Evolutionary conservation across 176 grass and related monocot species (phyloP), one percentile per base, ranked within the genome.

Genomic region (Avena atlantica): DNA sequence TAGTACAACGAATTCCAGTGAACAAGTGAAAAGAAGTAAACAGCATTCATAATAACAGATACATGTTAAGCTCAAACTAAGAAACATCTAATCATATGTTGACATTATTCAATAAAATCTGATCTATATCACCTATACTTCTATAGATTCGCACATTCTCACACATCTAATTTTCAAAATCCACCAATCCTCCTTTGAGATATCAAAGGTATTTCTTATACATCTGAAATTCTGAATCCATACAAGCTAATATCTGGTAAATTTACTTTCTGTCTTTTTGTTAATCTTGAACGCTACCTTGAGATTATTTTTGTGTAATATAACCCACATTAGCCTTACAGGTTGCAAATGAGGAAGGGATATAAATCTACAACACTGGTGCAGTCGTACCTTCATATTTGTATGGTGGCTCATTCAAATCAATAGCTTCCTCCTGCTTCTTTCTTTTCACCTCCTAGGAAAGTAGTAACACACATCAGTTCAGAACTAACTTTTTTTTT

Each of bases 341-440:
- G 15, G 55, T 57, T 20, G 55, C 55, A 57, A 57, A 57, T 57
- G 55, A 57, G 17, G 55, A 57, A 6, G 16, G 55, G 5, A 6
- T 57, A 57, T 2, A 20, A 57, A 57, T 8, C 55, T 20, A 57
- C 55, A 57, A 57, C 55, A 4, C 55, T 57, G 17, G 8, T 8
- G 13, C 17, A 64, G 6, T 6, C 15, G 12, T 87, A 88, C 89
- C 89, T 88, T 15, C 37, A 67, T 80, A 61, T 76, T 52, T 61
- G 40, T 69, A 60, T 29, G 68, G 76, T 61, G 61, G 48, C 9
- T 81, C 76, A 88, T 88, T 88, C 68, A 91, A 81, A 70, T 84
- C 81, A 81, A 84, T 7, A 47, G 67, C 17, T 67, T 69, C 47
- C 55, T n/a, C 50, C 2, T 77, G 87, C 84, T 20, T 48, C 50